Evolutionary conservation across 148 eudicot genomes (phyloP).

Genomic region (Polygonum maritimum): DNA sequence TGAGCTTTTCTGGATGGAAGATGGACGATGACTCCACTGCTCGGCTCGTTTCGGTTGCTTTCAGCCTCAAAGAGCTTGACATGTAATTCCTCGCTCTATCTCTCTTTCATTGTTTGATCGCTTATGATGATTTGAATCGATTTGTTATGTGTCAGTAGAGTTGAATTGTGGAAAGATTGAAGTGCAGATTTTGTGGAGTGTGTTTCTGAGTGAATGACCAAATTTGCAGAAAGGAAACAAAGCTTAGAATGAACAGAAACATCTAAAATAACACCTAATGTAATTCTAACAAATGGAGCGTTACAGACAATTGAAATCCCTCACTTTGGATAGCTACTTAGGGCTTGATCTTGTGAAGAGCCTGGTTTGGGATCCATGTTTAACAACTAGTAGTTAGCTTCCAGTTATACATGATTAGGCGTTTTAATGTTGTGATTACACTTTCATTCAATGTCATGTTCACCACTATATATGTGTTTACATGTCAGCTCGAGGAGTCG

Average conservation of each 20-base stretch:
- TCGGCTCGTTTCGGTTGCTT: constrained; percentile 72
- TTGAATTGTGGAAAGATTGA: neutral
- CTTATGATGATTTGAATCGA: constrained; percentile 1
- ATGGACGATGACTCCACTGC: constrained; percentile 79
- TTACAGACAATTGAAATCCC: neutral
- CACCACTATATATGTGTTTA: neutral
- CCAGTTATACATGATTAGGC: neutral
- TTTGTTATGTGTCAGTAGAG: neutral
- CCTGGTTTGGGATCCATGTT: neutral
- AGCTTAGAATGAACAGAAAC: neutral
- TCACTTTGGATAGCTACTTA: neutral
- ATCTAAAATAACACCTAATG: too few relatives aligned
- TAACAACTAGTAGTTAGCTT: neutral
- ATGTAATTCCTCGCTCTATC: constrained; percentile 34
- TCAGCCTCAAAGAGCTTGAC: constrained; percentile 81
- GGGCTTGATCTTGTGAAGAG: neutral
- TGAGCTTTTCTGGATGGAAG: constrained; percentile 82
- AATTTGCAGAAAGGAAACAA: neutral
- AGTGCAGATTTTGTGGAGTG: neutral
- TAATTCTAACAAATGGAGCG: neutral
- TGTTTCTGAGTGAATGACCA: neutral
- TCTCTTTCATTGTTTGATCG: neutral
- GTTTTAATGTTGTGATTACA: neutral
- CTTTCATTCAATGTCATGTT: neutral
- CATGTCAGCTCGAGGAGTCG: constrained; percentile 77